A percentile compares a stretch with the other conserved stretches of the same genome.
Conservation (phyloP, 495 filamentous ascomycete genomes). For the Hypoxylon cercidicola region DNA sequence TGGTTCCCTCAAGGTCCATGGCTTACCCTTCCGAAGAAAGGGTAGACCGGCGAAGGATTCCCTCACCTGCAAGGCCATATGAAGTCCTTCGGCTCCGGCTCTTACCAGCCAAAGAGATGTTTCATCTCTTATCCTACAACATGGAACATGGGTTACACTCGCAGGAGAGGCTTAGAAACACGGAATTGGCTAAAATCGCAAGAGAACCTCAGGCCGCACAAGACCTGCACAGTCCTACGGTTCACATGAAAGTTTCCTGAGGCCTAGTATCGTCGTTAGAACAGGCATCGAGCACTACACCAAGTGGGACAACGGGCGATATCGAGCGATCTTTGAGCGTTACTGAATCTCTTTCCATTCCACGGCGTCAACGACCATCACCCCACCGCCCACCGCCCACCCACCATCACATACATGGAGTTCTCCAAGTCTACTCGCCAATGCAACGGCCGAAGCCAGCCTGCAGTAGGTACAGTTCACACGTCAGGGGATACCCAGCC, state of each 20-base stretch:
- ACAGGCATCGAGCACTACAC: slow-evolving; percentile 15
- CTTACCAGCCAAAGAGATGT: not conserved
- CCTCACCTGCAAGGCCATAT: slow-evolving; percentile 11
- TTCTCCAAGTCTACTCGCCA: slow-evolving; percentile 31
- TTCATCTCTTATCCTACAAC: slow-evolving; percentile 4
- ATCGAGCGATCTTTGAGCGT: slow-evolving; percentile 34
- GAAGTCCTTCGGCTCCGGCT: not conserved
- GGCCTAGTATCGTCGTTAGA: slow-evolving; percentile 10
- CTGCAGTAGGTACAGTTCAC: slow-evolving; percentile 29
- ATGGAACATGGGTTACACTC: not conserved
- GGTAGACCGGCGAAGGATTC: slow-evolving; percentile 14
- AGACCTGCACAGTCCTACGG: slow-evolving; percentile 15
- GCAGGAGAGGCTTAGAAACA: not conserved
- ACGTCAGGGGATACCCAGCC: slow-evolving; percentile 24
- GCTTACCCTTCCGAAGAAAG: slow-evolving; percentile 14
- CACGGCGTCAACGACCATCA: slow-evolving; percentile 33
- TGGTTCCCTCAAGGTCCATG: slow-evolving; percentile 17
- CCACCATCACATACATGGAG: slow-evolving; percentile 24
- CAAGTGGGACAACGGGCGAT: slow-evolving; percentile 29
- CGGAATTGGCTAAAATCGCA: slow-evolving; percentile 5
- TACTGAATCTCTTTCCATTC: slow-evolving; percentile 29
- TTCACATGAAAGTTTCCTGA: slow-evolving; percentile 13
- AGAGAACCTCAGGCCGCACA: slow-evolving; percentile 8
- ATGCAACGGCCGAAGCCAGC: slow-evolving; percentile 35
- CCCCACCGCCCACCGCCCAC: slow-evolving; percentile 28